Evolutionary conservation across 441 rosid species (phyloP).

Genomic region (Erysimum cheiri): DNA sequence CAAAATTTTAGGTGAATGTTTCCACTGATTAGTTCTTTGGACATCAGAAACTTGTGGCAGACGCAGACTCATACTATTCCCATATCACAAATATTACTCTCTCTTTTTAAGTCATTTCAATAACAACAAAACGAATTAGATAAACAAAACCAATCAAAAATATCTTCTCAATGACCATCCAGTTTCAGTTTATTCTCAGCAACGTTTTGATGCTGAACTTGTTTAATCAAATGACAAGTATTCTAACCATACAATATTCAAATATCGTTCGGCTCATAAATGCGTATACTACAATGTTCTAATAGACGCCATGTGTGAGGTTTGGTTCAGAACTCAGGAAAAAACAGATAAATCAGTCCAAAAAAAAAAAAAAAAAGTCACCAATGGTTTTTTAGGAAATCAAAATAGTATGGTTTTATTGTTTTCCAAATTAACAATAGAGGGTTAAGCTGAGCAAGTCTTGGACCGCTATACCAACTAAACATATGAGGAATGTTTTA

Average conservation of each 20-base stretch:
- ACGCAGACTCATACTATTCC: background rate
- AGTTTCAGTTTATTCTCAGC: background rate
- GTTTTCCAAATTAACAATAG: background rate
- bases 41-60: constrained; percentile 1
- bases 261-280: too few relatives aligned
- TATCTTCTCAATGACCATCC: background rate
- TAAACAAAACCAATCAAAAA: background rate
- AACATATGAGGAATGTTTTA: background rate
- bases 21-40: background rate
- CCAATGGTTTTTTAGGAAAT: too few relatives aligned
- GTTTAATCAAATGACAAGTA: background rate
- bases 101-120: background rate
- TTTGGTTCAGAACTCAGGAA: too few relatives aligned
- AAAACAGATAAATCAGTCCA: too few relatives aligned
- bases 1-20: background rate
- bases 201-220: background rate
- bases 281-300: background rate
- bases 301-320: background rate
- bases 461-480: too few relatives aligned
- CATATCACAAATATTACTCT: background rate
- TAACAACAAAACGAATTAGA: background rate
- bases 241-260: too few relatives aligned
- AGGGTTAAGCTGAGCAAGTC: background rate
- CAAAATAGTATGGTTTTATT: too few relatives aligned
- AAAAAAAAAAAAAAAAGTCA: too few relatives aligned